Evolutionary conservation across 352 stramenopile genomes (phyloP).

Genomic region (Pythium myriotylum): DNA sequence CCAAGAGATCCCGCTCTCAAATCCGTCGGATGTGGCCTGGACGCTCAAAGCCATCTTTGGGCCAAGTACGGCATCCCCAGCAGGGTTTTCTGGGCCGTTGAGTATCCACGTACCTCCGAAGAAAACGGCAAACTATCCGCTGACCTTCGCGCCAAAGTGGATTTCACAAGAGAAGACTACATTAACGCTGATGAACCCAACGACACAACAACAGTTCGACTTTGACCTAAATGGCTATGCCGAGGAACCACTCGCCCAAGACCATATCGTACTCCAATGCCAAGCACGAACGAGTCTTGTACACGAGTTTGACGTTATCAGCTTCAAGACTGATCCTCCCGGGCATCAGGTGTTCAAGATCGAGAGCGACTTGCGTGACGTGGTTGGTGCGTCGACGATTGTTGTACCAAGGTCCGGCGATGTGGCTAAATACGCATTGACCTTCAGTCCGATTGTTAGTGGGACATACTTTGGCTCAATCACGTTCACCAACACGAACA

Average conservation of each 20-base stretch:
- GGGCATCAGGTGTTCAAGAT: conserved; percentile 74
- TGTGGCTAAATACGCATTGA: conserved; percentile 75
- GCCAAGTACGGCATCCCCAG: background rate
- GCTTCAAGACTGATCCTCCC: conserved; percentile 45
- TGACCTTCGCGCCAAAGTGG: conserved; percentile 86
- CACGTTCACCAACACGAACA: conserved; percentile 88
- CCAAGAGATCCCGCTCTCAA: conserved; percentile 91
- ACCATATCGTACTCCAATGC: conserved; percentile 85
- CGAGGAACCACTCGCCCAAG: conserved; percentile 90
- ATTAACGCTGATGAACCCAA: conserved; percentile 79
- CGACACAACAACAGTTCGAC: conserved; percentile 87
- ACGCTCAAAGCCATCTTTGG: conserved; percentile 72
- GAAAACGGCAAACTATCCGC: conserved; percentile 65
- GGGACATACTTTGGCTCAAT: conserved; percentile 93
- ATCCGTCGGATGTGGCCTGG: conserved; percentile 86
- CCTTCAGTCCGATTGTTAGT: conserved; percentile 86
- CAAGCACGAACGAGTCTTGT: conserved; percentile 84
- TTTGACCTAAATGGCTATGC: conserved; percentile 86
- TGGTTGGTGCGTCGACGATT: conserved; percentile 67
- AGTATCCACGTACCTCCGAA: conserved; percentile 75
- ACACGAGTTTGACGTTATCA: conserved; percentile 78
- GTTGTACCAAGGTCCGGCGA: conserved; percentile 35
- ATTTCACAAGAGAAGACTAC: conserved; percentile 71
- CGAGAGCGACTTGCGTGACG: conserved; percentile 92
- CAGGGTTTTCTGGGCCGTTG: conserved; percentile 64